phyloP scores from a whole-genome alignment of 441 rosid genomes.

The Syzygium malaccense region DNA sequence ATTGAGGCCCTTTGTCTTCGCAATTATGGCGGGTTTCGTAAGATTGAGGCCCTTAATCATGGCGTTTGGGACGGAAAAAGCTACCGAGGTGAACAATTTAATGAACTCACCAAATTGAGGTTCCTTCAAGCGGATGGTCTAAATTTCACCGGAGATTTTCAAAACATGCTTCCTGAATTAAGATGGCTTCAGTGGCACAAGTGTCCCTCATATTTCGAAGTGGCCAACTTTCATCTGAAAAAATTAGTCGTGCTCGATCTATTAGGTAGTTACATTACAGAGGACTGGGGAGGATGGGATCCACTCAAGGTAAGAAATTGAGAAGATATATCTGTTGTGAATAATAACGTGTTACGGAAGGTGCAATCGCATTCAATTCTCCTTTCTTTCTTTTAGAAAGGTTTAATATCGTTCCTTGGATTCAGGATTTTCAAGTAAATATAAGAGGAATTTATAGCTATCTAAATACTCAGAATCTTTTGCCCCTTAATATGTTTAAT shows the following conservation, averaged over 20 bases:
- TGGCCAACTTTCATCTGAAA: not conserved
- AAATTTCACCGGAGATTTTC: not conserved
- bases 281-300: not conserved
- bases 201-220: not conserved
- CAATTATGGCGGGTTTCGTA: no score
- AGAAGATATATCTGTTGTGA: not conserved
- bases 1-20: no score
- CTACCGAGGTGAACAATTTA: not conserved
- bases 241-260: not conserved
- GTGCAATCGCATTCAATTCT: not conserved
- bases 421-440: not conserved
- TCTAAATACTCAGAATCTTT: no score
- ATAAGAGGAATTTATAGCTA: not conserved
- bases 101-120: not conserved
- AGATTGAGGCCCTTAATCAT: no score
- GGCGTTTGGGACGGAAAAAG: fast-evolving
- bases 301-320: not conserved
- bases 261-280: fast-evolving
- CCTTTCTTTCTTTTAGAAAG: not conserved
- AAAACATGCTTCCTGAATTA: not conserved
- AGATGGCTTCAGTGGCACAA: not conserved
- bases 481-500: not conserved
- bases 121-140: fast-evolving
- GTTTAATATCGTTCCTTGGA: not conserved
- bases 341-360: not conserved